Evolutionary conservation across 2,329 filamentous ascomycete species (phyloP).

Genomic region (Colletotrichum phormii): DNA sequence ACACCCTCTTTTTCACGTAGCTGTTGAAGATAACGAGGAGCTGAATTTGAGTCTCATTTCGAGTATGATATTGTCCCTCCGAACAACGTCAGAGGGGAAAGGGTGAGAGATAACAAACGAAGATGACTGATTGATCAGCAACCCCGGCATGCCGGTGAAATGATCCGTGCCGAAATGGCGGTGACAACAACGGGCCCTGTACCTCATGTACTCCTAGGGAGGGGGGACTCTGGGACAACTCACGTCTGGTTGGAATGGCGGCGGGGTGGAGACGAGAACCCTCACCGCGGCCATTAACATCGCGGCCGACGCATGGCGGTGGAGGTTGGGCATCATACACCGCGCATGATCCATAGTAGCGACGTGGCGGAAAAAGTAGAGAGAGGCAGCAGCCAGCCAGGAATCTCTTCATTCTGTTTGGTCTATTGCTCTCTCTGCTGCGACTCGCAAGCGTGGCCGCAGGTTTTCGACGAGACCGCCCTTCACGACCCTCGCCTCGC

Average conservation of each 20-base stretch:
- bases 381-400: background rate
- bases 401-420: background rate
- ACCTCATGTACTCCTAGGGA: conserved; percentile 23
- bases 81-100: background rate
- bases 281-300: conserved; percentile 29
- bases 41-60: background rate
- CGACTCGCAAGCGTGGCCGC: conserved; percentile 3
- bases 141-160: conserved; percentile 29
- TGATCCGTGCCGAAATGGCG: conserved; percentile 37
- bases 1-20: background rate
- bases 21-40: background rate
- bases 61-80: background rate
- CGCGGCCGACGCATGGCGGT: conserved; percentile 36
- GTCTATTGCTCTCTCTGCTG: background rate
- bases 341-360: conserved; percentile 34
- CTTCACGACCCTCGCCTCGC: conserved; percentile 16
- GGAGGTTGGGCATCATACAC: conserved; percentile 37
- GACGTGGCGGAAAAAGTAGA: conserved; percentile 33
- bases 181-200: conserved; percentile 27
- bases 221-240: conserved; percentile 27
- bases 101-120: conserved; percentile 1
- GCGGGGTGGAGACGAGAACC: conserved; percentile 24
- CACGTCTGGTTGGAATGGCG: conserved; percentile 31
- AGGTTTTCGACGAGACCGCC: conserved; percentile 29
- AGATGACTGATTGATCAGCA: conserved; percentile 28